Evolutionary conservation across 202 grass and related monocot species (phyloP).

Genomic region (Dendrocalamus latiflorus): DNA sequence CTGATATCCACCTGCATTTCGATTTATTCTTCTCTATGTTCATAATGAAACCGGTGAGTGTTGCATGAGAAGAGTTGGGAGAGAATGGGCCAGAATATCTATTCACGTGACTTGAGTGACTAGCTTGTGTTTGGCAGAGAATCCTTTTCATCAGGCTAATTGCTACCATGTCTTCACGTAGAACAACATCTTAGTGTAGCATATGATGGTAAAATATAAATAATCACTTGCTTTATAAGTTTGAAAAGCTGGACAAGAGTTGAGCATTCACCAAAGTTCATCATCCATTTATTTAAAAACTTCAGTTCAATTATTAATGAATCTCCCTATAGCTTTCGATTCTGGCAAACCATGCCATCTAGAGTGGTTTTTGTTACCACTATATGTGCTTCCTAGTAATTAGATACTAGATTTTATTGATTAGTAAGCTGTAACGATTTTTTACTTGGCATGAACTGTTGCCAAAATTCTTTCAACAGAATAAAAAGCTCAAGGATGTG

Average conservation of each 20-base stretch:
- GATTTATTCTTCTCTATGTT: not conserved
- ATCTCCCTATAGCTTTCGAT: not conserved
- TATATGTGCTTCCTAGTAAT: not conserved
- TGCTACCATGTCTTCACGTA: not conserved
- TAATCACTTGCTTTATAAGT: not conserved
- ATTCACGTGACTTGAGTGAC: not conserved
- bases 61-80: not conserved
- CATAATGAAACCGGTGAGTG: not conserved
- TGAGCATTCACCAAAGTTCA: not conserved
- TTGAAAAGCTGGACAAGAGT: not conserved
- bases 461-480: conserved; percentile 34
- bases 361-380: not conserved
- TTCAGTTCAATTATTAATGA: not conserved
- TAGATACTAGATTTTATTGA: not conserved
- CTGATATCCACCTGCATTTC: not conserved
- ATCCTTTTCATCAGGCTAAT: not conserved
- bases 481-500: conserved; percentile 83
- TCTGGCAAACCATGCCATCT: not conserved
- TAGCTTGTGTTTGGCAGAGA: not conserved
- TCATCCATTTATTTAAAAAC: not conserved
- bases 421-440: not conserved
- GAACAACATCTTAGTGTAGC: not conserved
- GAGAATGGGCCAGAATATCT: not conserved
- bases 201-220: not conserved
- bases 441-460: not conserved